Conservation (phyloP, 2,329 filamentous ascomycete species). For the Fusarium verrucosum region DNA sequence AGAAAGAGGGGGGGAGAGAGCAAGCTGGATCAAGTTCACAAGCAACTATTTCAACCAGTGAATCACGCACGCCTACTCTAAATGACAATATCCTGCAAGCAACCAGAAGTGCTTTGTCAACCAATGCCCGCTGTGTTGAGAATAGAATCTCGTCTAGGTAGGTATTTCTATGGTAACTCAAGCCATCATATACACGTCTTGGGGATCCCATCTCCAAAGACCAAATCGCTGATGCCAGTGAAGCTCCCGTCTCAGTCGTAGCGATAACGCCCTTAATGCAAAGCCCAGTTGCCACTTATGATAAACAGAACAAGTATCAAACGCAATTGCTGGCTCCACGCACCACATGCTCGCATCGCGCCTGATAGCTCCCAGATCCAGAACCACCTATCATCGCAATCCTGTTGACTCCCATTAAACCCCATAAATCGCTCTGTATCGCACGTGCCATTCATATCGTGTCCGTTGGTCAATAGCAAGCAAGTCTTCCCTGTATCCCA, state of each 20-base stretch:
- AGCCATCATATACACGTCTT: slow-evolving; percentile 36
- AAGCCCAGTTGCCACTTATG: slow-evolving; percentile 17
- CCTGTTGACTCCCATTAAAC: slow-evolving; percentile 23
- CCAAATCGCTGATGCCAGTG: slow-evolving; percentile 8
- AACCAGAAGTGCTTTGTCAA: too few relatives aligned
- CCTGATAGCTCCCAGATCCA: slow-evolving; percentile 22
- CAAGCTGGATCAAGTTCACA: too few relatives aligned
- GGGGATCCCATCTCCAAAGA: slow-evolving; percentile 28
- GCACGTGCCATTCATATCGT: background rate
- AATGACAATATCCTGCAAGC: background rate
- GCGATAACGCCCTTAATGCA: slow-evolving; percentile 25
- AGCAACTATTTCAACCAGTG: background rate
- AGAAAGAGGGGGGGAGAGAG: background rate
- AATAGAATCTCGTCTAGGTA: slow-evolving; percentile 30
- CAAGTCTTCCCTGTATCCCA: slow-evolving; percentile 15
- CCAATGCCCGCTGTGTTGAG: background rate
- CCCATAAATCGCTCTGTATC: slow-evolving; percentile 15
- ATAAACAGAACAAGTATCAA: slow-evolving; percentile 21
- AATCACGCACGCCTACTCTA: background rate
- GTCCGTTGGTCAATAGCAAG: slow-evolving; percentile 3
- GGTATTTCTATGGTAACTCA: slow-evolving; percentile 39
- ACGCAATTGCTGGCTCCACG: slow-evolving; percentile 21
- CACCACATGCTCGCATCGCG: slow-evolving; percentile 17
- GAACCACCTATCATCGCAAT: slow-evolving; percentile 15
- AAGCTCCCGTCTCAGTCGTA: slow-evolving; percentile 7